A percentile compares a stretch with the other conserved stretches of the same genome.
Evolutionary conservation across 768 basidiomycete species (phyloP).

Genomic region (Tubosaeta sp.): DNA sequence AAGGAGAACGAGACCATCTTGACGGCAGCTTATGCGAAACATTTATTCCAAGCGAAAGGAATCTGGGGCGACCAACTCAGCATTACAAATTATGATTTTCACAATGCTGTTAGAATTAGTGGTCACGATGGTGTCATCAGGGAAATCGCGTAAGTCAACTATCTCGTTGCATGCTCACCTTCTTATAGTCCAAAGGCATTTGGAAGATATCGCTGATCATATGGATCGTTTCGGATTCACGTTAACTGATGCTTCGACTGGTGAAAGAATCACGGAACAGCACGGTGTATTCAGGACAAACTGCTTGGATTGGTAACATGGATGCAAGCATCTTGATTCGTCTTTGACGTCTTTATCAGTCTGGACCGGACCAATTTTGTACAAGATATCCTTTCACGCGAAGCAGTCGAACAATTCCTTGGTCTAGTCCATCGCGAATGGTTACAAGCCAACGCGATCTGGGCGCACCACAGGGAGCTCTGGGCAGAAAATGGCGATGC

Average conservation of each 20-base stretch:
- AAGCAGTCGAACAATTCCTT: slow-evolving; percentile 79
- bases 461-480: slow-evolving; percentile 85
- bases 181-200: slow-evolving; percentile 41
- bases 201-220: slow-evolving; percentile 55
- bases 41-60: slow-evolving; percentile 62
- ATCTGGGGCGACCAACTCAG: slow-evolving; percentile 64
- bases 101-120: slow-evolving; percentile 68
- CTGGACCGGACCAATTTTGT: slow-evolving; percentile 97
- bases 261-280: slow-evolving; percentile 81
- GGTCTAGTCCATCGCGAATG: slow-evolving; percentile 74
- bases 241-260: slow-evolving; percentile 61
- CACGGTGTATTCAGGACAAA: slow-evolving; percentile 92
- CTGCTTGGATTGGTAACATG: slow-evolving; percentile 84
- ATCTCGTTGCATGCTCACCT: not conserved
- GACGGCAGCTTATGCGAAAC: slow-evolving; percentile 77
- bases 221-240: slow-evolving; percentile 85
- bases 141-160: slow-evolving; percentile 55
- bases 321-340: not conserved
- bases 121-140: slow-evolving; percentile 85
- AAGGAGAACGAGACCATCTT: slow-evolving; percentile 91
- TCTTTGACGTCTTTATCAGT: slow-evolving; percentile 38
- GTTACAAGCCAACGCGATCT: slow-evolving; percentile 63
- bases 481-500: slow-evolving; percentile 99
- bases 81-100: slow-evolving; percentile 94
- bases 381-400: slow-evolving; percentile 88